These are phyloP conservation scores for Trametes coccinea DNA, from an alignment of 768 basidiomycete genomes.

Conservation along the genomic window DNA sequence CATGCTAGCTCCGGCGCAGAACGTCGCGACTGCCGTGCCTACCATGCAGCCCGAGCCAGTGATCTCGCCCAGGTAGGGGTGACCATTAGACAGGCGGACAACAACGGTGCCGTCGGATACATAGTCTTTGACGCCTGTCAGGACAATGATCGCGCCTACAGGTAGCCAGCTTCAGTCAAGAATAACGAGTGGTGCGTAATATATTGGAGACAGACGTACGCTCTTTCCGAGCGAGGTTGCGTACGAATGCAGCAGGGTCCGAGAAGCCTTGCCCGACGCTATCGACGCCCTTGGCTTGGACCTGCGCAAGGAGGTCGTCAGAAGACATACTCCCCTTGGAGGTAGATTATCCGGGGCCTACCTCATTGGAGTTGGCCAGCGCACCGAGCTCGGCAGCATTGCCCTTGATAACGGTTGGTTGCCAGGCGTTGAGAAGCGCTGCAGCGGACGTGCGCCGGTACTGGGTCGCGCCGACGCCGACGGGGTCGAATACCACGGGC, in stretches of 20 bases:
- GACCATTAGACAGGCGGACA: slow-evolving; percentile 73
- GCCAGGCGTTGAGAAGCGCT: slow-evolving; percentile 77
- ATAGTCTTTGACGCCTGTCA: slow-evolving; percentile 82
- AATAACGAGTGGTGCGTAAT: too few species aligned
- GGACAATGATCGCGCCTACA: slow-evolving; percentile 74
- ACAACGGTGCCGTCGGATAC: slow-evolving; percentile 78
- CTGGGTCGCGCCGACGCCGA: slow-evolving; percentile 82
- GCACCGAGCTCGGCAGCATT: slow-evolving; percentile 89
- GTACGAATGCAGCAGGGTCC: slow-evolving; percentile 72
- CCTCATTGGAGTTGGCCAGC: slow-evolving; percentile 75
- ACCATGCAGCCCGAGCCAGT: slow-evolving; percentile 91
- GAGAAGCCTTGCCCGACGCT: slow-evolving; percentile 76
- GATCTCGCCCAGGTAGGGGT: slow-evolving; percentile 70
- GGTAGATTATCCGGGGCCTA: slow-evolving; percentile 30
- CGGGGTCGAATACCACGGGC: slow-evolving; percentile 88
- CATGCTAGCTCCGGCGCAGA: slow-evolving; percentile 68
- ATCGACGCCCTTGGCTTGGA: slow-evolving; percentile 81
- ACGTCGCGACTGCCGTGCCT: slow-evolving; percentile 76
- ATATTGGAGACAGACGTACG: slow-evolving; percentile 45
- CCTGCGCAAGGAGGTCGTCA: slow-evolving; percentile 40
- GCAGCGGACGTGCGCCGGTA: slow-evolving; percentile 63
- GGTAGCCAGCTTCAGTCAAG: neutral
- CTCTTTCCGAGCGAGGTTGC: slow-evolving; percentile 67
- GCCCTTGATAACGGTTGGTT: slow-evolving; percentile 91
- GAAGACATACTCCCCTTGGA: neutral